Base-by-base conservation (phyloP, 2,329 filamentous ascomycete species). In the Pestalotiopsis sp. region DNA sequence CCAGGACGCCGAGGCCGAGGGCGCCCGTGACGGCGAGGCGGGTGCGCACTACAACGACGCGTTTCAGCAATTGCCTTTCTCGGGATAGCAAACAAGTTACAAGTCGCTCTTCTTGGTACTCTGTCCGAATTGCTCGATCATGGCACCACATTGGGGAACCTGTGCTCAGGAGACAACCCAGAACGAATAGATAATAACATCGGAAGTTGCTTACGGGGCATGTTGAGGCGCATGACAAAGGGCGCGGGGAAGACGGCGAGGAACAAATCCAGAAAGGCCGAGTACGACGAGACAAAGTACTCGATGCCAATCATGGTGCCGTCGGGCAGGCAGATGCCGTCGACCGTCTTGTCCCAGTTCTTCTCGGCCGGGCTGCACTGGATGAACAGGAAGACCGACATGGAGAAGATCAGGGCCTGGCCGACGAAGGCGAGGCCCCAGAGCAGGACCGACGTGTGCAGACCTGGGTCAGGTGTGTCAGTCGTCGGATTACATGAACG, bases 231-330 rank as follows among this genome's bases (percentile, higher is more conserved):
- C 64, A 66, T 66, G 45, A 66, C 27, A 17, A 66, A 66, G 5
- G 64, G 64, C 14, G 31, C 64, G 23, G 64, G 64, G 17, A 52
- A 66, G 6, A 66, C 12, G 9, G 64, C 64, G 1, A 66, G 20
- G 1, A 66, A 58, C 1, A 66, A 13, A 3, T 66, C 64, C 4
- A 66, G 64, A 17, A 58, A 56, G 23, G 49, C 64, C 13, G 64
- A 66, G 13, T 52, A 66, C 9, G 64, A 57, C 12, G 64, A 66
- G 49, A 58, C 64, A 25, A 66, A 66, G 27, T 66, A 66, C 49
- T 66, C 64, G 49, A 66, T 66, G 12, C 38, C 64, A 9, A 66
- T 66, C 17, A 66, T 56, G 25, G 49, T 39, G 25, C 31, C 14
- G 12, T 20, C 20, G 41, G 64, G 64, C 13, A 58, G 20, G 23